Evolutionary conservation across 805 yeast species (phyloP), one percentile per base, ranked within the genome.

Genomic region (Blastobotrys terrestris): DNA sequence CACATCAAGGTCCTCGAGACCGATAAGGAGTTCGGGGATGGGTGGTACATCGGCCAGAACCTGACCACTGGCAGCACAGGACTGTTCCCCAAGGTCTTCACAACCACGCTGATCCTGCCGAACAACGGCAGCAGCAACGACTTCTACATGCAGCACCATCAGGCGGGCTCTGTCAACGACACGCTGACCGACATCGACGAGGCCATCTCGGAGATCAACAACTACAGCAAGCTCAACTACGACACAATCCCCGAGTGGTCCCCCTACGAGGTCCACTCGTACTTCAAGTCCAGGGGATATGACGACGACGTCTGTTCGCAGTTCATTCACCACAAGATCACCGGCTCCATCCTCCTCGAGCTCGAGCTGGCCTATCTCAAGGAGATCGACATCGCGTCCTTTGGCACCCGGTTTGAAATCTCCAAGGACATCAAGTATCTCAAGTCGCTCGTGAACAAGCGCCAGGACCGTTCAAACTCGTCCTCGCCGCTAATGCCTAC

Each of bases 381-480:
- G 66, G 99, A 94, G 68, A 73, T 94, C 53, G 99, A 91, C 53
- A 92, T 94, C 50, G 77, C 81, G 48, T 87, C 96, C 2, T 94
- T 94, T 72, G 99, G 99, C 22, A 91, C 97, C 0, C 78, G 99
- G 58, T 94, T 90, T 69, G 97, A 91, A 67, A 80, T 94, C 46
- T 84, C 81, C 68, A 90, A 89, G 64, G 96, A 88, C 65, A 92
- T 94, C 61, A 95, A 88, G 66, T 78, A 81, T 39, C 62, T 65
- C 13, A 75, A 75, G 39, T 53, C 59, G 19, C 42, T 58, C 11
- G 60, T 49, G 4, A 48, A 44, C 35, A 31, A 19, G 20, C 31
- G 6, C 22, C 8, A 40, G 19, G 31, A 35, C 40, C n/a, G 31
- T 19, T 13, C 14, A 14, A 43, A 26, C 19, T 40, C 43, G 14